Base-by-base conservation (phyloP, 2,329 filamentous ascomycete genomes). In the Talaromyces sp. region DNA sequence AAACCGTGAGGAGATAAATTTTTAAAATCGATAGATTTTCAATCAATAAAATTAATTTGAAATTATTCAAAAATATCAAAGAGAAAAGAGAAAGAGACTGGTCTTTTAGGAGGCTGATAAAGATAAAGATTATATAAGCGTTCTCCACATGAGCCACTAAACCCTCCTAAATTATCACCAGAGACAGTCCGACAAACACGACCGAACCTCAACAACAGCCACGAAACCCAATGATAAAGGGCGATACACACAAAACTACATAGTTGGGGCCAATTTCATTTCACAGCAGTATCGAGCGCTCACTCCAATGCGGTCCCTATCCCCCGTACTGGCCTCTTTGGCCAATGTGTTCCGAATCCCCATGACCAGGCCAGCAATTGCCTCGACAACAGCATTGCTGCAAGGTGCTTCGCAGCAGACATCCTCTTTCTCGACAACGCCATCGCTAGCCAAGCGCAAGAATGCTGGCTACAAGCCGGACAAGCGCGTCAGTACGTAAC, bases 301-400 rank as follows among this genome's bases (percentile, higher is more conserved):
- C 28, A 6, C n/a, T 10, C 50, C 27, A 12, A 64, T 63, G 61
- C 61, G 61, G 52, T 30, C 76, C 52, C 69, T 72, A 66, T 78
- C 73, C 52, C 76, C 76, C 5, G 67, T 76, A 5, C 76, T 80
- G 65, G 72, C 75, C 63, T 79, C 76, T 4, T 72, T 82, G 61
- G 77, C 78, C 64, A 77, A 73, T 55, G 77, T 75, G 44, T 80
- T 81, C 69, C 65, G 77, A 47, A 75, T 75, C 7, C 66, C 72
- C 27, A 52, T 66, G 66, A 53, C 65, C 36, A 61, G 68, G 34
- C 66, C 68, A 64, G 67, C 66, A 61, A 63, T 67, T 59, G 65
- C 67, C 62, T 61, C 66, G 28, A 63, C 36, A 58, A 40, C 65
- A 55, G 40, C 56, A 7, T 18, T 56, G 18, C 52, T 62, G n/a